A percentile compares a stretch with the other conserved stretches of the same genome.
These are phyloP conservation scores for Linderina pennispora DNA, from an alignment of 192 early-diverging fungal species.

Conservation along the genomic window DNA sequence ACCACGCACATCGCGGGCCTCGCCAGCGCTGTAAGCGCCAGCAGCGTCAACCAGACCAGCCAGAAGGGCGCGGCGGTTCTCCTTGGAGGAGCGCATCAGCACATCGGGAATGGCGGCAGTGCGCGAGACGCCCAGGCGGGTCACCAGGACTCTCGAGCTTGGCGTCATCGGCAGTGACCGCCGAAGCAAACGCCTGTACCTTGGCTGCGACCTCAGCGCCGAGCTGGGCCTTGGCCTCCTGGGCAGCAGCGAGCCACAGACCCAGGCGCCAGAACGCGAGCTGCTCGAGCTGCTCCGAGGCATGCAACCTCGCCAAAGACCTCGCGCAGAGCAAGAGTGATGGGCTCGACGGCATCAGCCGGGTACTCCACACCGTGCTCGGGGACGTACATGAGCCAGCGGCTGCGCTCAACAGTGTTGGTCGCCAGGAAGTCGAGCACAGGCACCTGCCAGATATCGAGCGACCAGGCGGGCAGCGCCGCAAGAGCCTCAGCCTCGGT, in stretches of 20 bases:
- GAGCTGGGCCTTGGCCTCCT: too few relatives aligned
- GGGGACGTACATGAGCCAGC: slow-evolving; percentile 31
- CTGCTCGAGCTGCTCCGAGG: slow-evolving; percentile 8
- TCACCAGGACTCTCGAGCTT: background rate
- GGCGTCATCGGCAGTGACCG: background rate
- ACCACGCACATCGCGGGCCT: background rate
- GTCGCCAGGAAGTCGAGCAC: slow-evolving; percentile 30
- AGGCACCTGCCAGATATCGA: slow-evolving; percentile 34
- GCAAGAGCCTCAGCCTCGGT: slow-evolving; percentile 19
- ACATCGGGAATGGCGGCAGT: slow-evolving; percentile 16
- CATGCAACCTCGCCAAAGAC: slow-evolving; percentile 9
- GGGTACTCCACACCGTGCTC: slow-evolving; percentile 24
- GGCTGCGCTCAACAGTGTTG: background rate
- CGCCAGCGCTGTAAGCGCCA: background rate
- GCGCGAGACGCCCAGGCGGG: background rate
- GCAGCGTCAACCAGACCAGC: slow-evolving; percentile 27
- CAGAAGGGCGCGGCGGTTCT: slow-evolving; percentile 28
- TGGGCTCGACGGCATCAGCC: slow-evolving; percentile 11
- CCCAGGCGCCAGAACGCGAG: slow-evolving; percentile 27
- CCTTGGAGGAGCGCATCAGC: slow-evolving; percentile 21
- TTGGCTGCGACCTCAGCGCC: too few relatives aligned
- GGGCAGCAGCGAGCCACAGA: slow-evolving; percentile 16
- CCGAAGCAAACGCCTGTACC: too few relatives aligned
- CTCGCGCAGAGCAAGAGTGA: slow-evolving; percentile 7
- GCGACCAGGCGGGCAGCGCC: slow-evolving; percentile 16